Evolutionary conservation across 257 asterid genomes (phyloP), one percentile per base, ranked within the genome.

Genomic region (Gentiana straminea): DNA sequence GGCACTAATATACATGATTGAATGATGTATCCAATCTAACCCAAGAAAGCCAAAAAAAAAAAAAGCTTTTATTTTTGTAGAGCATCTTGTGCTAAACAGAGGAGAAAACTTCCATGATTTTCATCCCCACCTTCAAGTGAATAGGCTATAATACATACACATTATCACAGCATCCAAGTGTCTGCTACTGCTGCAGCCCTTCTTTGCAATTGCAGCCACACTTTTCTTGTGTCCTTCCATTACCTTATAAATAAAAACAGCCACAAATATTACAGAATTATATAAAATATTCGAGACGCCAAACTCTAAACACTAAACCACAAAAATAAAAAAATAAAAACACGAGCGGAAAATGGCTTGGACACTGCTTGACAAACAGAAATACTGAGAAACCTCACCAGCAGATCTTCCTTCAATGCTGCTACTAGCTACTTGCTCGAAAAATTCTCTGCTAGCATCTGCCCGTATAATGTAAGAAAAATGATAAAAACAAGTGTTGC

Each of bases 381-480:
- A 48, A 46, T 4, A 45, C 53, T 15, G 44, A 48, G 2, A 34
- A 70, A 54, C 49, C 81, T 71, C 64, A 75, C 81, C 78, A 13
- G 70, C 45, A 64, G 70, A 55, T 68, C 70, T 65, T 15, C 64
- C 64, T 55, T 62, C 74, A 24, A n/a, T 60, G 73, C 64, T 61
- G 49, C 68, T 49, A 55, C 60, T 52, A 37, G 75, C 70, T 13
- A 75, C 68, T 45, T 51, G 59, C 52, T 72, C 64, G 59, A 75
- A 75, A 50, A 75, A 75, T 37, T 59, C 67, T 61, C 66, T 72
- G 57, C 78, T 58, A 43, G 81, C 81, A 59, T 75, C 81, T 75
- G 71, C 66, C 24, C 24, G 63, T 33, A 48, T 47, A 36, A 24
- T 49, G 52, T n/a, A 2, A 10, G 65, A 64, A 41, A 49, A 35